Conservation (phyloP, 352 stramenopile genomes). For the Phytophthora sansomeana region DNA sequence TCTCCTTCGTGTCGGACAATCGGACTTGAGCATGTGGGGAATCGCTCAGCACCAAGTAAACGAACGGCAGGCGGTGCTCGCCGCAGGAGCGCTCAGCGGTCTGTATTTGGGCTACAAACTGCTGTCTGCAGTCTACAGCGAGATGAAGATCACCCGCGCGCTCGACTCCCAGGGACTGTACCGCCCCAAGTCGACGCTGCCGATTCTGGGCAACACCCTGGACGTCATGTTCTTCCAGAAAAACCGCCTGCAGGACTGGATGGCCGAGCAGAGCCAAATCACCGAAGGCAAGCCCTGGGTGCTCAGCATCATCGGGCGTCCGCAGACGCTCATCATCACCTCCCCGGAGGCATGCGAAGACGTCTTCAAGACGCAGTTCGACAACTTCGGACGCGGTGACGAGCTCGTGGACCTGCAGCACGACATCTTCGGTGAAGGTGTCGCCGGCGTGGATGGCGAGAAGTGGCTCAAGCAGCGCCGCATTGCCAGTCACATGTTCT, state of each 20-base stretch:
- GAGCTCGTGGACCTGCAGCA: constrained; percentile 37
- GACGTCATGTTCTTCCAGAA: constrained; percentile 51
- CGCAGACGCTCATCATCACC: constrained; percentile 54
- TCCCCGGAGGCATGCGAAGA: constrained; percentile 41
- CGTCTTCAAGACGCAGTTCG: constrained; percentile 54
- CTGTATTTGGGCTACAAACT: constrained; percentile 41
- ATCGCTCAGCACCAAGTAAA: constrained; percentile 38
- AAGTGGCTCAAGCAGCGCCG: constrained; percentile 67
- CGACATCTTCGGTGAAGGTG: constrained; percentile 66
- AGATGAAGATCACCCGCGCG: constrained; percentile 37
- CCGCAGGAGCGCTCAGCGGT: constrained; percentile 21
- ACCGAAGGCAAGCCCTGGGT: constrained; percentile 54
- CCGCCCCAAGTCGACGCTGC: constrained; percentile 45
- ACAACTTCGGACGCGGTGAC: constrained; percentile 51
- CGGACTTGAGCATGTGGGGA: constrained; percentile 30
- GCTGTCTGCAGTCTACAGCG: constrained; percentile 37
- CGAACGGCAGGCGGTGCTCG: constrained; percentile 31
- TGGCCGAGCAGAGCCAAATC: constrained; percentile 56
- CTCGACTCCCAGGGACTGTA: constrained; percentile 39
- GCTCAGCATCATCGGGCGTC: constrained; percentile 47
- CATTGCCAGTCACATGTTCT: constrained; percentile 84
- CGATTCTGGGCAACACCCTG: constrained; percentile 50
- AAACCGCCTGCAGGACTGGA: constrained; percentile 65
- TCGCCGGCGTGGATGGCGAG: constrained; percentile 55
- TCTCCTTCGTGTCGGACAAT: constrained; percentile 6